A percentile compares a stretch with the other conserved stretches of the same genome.
Conservation (phyloP, 73 alveolate species). For the Stentor roeselii region DNA sequence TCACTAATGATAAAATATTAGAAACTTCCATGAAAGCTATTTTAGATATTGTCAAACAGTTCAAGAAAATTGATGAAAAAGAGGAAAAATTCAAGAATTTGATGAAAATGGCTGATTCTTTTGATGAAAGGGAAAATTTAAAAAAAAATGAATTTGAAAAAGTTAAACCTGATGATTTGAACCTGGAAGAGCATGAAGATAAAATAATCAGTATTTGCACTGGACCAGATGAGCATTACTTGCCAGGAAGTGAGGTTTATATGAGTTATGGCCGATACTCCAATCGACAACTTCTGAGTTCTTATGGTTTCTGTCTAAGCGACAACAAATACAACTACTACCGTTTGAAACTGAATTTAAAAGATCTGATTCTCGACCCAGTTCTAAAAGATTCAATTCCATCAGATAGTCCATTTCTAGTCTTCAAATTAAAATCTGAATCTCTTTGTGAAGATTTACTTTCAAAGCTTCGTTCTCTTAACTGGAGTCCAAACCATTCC, state of each 20-base stretch:
- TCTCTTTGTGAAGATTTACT: background rate
- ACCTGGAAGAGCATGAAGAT: background rate
- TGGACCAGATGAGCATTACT: constrained; percentile 22
- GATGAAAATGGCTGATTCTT: background rate
- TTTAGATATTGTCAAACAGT: background rate
- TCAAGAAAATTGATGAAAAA: background rate
- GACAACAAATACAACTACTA: constrained; percentile 1
- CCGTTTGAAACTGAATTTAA: background rate
- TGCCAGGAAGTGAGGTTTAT: constrained; percentile 21
- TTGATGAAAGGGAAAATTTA: background rate
- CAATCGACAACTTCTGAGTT: background rate
- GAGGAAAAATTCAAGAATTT: no score
- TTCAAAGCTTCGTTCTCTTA: background rate
- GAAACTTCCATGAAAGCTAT: no score
- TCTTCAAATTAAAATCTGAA: no score
- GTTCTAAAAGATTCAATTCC: background rate
- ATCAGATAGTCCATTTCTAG: background rate
- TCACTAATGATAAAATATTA: background rate
- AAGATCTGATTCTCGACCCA: background rate
- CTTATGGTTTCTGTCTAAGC: constrained; percentile 8
- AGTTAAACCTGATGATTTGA: background rate
- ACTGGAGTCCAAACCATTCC: background rate
- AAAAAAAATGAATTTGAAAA: background rate
- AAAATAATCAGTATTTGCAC: background rate
- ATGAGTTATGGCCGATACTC: constrained; percentile 31